Base-by-base conservation (phyloP, 1,139 yeast genomes). In the Suhomyces choctaworum region DNA sequence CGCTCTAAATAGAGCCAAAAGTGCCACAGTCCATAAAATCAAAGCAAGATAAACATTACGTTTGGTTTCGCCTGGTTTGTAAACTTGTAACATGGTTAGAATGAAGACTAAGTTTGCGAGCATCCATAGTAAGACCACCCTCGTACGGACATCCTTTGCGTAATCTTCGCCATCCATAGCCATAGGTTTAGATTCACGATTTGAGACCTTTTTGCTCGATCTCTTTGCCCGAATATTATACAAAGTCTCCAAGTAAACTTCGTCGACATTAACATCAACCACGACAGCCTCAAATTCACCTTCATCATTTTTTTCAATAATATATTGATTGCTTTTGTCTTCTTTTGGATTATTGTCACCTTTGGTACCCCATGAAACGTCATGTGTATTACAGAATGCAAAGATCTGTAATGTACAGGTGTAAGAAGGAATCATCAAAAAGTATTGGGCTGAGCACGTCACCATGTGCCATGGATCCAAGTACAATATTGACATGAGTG, bases 301-400 rank as follows among this genome's bases (percentile, higher is more conserved):
- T 42, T 66, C 59, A 34, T 66, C 76, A 40, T 70, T 68, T 50
- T 69, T 65, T 39, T 70, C 74, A 40, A 71, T 68, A 36, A 70
- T 66, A 43, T 71, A 71, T 42, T 66, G 73, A 37, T 70, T 69
- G 11, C 53, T 43, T 36, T 56, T 60, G 43, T 70, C 76, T 50
- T 79, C 80, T 11, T 80, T 72, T 31, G 82, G 84, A 45, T 80
- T 78, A 46, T 83, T 85, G 44, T 90, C 96, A 47, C 97, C 97
- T 57, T 89, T 89, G 0, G 97, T 90, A 62, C 97, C 97, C 97
- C 97, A 90, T 0, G 96, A 84, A 34, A 89, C 95, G 69, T 89
- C 97, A 63, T 89, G 96, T 4, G 96, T 88, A 56, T 89, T 89
- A 64, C 97, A 89, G 60, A 88, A 87, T 1, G 97, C 96, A 64